Conservation (phyloP, 208 protist genomes). For the Acanthamoeba castellanii region DNA sequence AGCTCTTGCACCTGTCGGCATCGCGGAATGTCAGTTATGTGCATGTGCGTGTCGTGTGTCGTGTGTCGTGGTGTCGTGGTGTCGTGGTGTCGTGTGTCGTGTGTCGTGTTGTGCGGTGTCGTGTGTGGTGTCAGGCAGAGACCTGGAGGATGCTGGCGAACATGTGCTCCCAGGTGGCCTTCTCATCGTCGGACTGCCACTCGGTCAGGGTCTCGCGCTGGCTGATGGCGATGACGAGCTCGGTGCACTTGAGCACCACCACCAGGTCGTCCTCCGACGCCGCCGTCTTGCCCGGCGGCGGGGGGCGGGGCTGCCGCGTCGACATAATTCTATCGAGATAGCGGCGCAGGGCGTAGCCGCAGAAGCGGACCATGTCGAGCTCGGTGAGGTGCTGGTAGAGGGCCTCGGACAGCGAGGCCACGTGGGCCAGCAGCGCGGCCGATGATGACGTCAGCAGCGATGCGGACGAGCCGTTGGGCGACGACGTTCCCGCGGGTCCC, state of each 20-base stretch:
- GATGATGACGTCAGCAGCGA: slow-evolving; percentile 7
- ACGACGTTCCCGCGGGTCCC: neutral
- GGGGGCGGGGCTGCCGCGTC: neutral
- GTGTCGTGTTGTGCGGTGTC: no score
- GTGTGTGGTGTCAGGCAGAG: no score
- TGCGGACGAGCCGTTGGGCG: neutral
- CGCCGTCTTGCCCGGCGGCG: neutral
- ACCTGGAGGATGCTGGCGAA: slow-evolving; percentile 28
- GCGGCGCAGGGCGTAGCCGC: neutral
- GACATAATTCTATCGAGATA: neutral
- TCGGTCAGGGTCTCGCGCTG: slow-evolving; percentile 8
- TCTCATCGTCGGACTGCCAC: neutral
- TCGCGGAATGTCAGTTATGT: neutral
- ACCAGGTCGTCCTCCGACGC: neutral
- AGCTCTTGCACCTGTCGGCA: neutral
- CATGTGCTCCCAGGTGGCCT: neutral
- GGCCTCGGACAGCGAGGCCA: neutral
- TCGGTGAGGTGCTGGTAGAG: neutral
- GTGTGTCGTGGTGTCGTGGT: no score
- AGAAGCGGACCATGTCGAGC: slow-evolving; percentile 30
- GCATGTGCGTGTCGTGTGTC: no score
- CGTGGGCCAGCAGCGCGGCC: neutral
- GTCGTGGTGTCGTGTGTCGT: no score
- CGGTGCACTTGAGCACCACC: neutral
- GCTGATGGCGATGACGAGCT: slow-evolving; percentile 40